Base-by-base conservation (phyloP, 2,329 filamentous ascomycete genomes). In the Clonostachys byssicola region DNA sequence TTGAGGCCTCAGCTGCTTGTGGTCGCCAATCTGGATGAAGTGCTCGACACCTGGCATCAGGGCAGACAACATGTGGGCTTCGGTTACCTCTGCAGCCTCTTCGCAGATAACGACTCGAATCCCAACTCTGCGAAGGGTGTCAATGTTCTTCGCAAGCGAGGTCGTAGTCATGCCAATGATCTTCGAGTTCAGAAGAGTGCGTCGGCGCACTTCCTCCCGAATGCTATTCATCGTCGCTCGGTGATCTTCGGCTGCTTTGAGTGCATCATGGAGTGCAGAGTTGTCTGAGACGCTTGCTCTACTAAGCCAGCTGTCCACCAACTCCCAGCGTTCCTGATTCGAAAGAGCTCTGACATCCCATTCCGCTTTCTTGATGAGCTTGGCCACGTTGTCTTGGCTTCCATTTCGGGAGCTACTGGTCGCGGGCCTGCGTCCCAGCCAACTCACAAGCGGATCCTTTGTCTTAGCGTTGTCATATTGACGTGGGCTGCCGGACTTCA, bases 61-160 rank as follows among this genome's bases (percentile, higher is more conserved):
- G 0, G 83, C 73, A 0, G 80, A 78, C 2, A 88, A 58, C 4
- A 79, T 65, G 49, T 88, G 83, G 0, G 79, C 70, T 57, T 89
- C 85, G 34, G 88, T 66, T 0, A 88, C 79, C 51, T 89, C 84
- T 0, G 77, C 85, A 2, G 85, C 85, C 55, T 89, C 85, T 58
- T 89, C 85, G 34, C 80, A 85, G 2, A 88, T 58, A n/a, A 88
- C 59, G 0, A 86, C 74, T 50, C 85, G 83, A 34, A 68, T 65
- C 6, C 63, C 56, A 2, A 85, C 49, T 7, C 69, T 68, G 9
- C 72, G 67, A 0, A 87, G 63, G 1, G 78, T 52, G 0, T 68
- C 60, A 1, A 81, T 60, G n/a, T 78, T 74, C 18, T 65, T 63
- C 0, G 82, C 81, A 3, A 85, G 63, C 0, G 80, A 80, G 0